Evolutionary conservation across 805 yeast genomes (phyloP).

Genomic region (Torulaspora indica): DNA sequence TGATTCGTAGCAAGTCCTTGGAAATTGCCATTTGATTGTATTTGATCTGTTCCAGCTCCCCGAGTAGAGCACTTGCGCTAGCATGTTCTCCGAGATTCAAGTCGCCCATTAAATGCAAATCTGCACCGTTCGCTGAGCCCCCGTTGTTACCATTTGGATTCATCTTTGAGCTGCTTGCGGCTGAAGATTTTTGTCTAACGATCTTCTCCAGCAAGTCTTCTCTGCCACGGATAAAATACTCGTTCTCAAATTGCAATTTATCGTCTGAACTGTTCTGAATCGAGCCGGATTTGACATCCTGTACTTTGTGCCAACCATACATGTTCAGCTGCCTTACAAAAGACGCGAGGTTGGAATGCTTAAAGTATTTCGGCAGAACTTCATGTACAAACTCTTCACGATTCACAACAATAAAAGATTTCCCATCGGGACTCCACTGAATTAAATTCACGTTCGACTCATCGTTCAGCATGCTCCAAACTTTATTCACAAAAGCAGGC

Average conservation of each 20-base stretch:
- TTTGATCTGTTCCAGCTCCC: constrained; percentile 71
- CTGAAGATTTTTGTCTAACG: constrained; percentile 56
- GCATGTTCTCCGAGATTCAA: constrained; percentile 10
- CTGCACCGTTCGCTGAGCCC: constrained; percentile 9
- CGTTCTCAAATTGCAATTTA: constrained; percentile 82
- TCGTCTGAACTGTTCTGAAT: constrained; percentile 61
- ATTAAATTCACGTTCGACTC: constrained; percentile 62
- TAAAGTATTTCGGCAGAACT: constrained; percentile 86
- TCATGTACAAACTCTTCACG: constrained; percentile 77
- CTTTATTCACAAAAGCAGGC: constrained; percentile 88
- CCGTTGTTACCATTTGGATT: constrained; percentile 6
- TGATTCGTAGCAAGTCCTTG: constrained; percentile 76
- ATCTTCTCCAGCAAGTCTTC: constrained; percentile 85
- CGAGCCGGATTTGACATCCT: constrained; percentile 79
- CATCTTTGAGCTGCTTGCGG: constrained; percentile 9
- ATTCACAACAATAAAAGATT: constrained; percentile 76
- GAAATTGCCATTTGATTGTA: constrained; percentile 74
- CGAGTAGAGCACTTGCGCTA: constrained; percentile 39
- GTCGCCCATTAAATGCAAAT: constrained; percentile 18
- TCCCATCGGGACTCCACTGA: constrained; percentile 81
- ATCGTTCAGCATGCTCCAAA: constrained; percentile 96
- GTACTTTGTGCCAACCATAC: constrained; percentile 99
- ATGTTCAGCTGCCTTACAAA: constrained; percentile 94
- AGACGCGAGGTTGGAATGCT: constrained; percentile 91
- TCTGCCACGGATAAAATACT: constrained; percentile 66